These are phyloP conservation scores for Ochromonadaceae sp. DNA, from an alignment of 352 stramenopile species.

Conservation along the genomic window DNA sequence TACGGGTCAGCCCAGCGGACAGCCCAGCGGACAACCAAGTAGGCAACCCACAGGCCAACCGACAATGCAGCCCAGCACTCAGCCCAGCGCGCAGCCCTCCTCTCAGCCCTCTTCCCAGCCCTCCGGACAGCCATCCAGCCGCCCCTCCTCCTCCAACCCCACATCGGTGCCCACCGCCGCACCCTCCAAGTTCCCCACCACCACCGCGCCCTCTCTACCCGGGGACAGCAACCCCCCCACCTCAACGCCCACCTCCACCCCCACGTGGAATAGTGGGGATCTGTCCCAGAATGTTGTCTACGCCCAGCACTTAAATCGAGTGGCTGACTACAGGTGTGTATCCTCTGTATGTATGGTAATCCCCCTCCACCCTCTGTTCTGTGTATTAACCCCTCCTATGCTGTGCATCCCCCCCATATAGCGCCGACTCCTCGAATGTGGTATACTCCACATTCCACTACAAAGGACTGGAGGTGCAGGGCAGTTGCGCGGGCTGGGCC, in stretches of 20 bases:
- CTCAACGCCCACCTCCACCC: background rate
- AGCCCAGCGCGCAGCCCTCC: background rate
- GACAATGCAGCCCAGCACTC: background rate
- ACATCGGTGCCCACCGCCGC: background rate
- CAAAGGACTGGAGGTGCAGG: too few species aligned
- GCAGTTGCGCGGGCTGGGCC: too few species aligned
- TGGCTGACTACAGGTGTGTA: too few species aligned
- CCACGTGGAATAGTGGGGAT: conserved; percentile 2
- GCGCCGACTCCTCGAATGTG: background rate
- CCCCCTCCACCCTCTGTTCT: background rate
- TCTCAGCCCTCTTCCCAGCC: background rate
- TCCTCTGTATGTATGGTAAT: too few species aligned
- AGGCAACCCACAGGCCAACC: background rate
- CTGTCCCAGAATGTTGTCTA: background rate
- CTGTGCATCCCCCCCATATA: background rate
- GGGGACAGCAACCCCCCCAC: conserved; percentile 1
- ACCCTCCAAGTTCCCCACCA: background rate
- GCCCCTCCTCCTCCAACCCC: background rate
- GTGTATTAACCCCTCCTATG: background rate
- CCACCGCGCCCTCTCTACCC: background rate
- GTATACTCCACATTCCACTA: too few species aligned
- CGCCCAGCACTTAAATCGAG: background rate
- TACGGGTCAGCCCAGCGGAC: background rate
- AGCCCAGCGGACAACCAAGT: background rate
- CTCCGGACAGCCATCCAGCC: conserved; percentile 5